These are phyloP conservation scores for Scleromitrula shiraiana DNA, from an alignment of 2,329 filamentous ascomycete genomes.

Conservation along the genomic window DNA sequence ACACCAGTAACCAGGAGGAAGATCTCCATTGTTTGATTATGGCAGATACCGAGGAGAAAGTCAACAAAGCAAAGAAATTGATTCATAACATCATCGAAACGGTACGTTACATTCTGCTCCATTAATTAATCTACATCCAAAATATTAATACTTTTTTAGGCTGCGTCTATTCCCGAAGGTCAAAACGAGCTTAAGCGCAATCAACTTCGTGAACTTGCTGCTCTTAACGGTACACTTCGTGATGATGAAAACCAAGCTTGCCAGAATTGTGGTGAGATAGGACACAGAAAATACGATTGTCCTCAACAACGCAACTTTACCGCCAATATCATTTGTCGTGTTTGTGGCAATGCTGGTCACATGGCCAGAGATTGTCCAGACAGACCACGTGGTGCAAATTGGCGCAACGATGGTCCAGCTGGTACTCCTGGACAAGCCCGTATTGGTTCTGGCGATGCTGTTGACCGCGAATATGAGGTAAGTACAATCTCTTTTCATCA, in stretches of 20 bases:
- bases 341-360: slow-evolving; percentile 95
- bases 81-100: slow-evolving; percentile 99
- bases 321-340: slow-evolving; percentile 97
- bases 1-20: slow-evolving; percentile 99
- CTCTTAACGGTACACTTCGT: slow-evolving; percentile 96
- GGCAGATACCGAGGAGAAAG: slow-evolving; percentile 99
- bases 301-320: slow-evolving; percentile 97
- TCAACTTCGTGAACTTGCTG: slow-evolving; percentile 93
- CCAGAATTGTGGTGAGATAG: slow-evolving; percentile 98
- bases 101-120: slow-evolving; percentile 48
- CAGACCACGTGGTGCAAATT: slow-evolving; percentile 67
- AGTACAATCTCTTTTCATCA: slow-evolving; percentile 28
- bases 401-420: slow-evolving; percentile 68
- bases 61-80: slow-evolving; percentile 97
- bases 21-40: slow-evolving; percentile 98
- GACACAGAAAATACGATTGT: slow-evolving; percentile 97
- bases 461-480: slow-evolving; percentile 93
- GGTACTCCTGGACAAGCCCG: slow-evolving; percentile 44
- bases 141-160: slow-evolving; percentile 50
- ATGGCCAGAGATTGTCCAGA: slow-evolving; percentile 98
- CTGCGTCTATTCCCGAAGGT: slow-evolving; percentile 94
- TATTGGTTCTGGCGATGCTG: slow-evolving; percentile 69
- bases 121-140: slow-evolving; percentile 17
- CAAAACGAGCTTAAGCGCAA: slow-evolving; percentile 99
- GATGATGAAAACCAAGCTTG: slow-evolving; percentile 99